phyloP scores from a whole-genome alignment of 169 alveolate genomes.

The Cryptosporidium andersoni region DNA sequence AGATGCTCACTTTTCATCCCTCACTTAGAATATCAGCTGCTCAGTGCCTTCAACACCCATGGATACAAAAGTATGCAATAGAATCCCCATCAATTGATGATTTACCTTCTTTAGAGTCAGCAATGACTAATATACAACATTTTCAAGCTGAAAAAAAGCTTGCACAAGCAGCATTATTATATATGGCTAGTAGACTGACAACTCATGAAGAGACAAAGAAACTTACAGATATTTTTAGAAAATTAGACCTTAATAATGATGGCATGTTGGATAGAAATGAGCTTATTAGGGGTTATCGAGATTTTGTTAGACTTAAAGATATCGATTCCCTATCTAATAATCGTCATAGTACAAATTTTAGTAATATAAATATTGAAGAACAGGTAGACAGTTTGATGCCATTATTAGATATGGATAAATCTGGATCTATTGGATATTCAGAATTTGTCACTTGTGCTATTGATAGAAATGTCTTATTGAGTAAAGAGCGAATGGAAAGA shows the following conservation, averaged over 20 bases:
- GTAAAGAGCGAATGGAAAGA: conserved; percentile 88
- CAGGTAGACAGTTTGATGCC: conserved; percentile 86
- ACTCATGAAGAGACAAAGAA: conserved; percentile 89
- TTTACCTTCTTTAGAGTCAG: conserved; percentile 71
- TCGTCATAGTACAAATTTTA: conserved; percentile 60
- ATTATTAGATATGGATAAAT: conserved; percentile 86
- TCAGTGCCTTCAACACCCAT: conserved; percentile 87
- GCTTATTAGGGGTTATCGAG: conserved; percentile 85
- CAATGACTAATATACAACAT: conserved; percentile 81
- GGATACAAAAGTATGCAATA: conserved; percentile 83
- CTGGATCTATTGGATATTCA: conserved; percentile 87
- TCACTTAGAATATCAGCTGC: conserved; percentile 86
- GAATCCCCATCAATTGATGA: conserved; percentile 47
- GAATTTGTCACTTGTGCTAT: conserved; percentile 95
- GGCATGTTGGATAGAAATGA: conserved; percentile 86
- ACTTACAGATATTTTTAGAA: conserved; percentile 87
- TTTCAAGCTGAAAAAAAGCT: conserved; percentile 88
- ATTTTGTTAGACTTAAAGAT: conserved; percentile 82
- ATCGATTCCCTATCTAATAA: conserved; percentile 78
- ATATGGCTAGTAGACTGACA: conserved; percentile 89
- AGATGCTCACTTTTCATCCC: conserved; percentile 86
- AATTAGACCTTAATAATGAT: conserved; percentile 90
- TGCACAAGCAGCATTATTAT: conserved; percentile 89
- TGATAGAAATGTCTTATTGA: conserved; percentile 84
- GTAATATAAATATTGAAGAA: conserved; percentile 75